Evolutionary conservation across 495 filamentous ascomycete genomes (phyloP).

Genomic region (Podospora pseudocomata): DNA sequence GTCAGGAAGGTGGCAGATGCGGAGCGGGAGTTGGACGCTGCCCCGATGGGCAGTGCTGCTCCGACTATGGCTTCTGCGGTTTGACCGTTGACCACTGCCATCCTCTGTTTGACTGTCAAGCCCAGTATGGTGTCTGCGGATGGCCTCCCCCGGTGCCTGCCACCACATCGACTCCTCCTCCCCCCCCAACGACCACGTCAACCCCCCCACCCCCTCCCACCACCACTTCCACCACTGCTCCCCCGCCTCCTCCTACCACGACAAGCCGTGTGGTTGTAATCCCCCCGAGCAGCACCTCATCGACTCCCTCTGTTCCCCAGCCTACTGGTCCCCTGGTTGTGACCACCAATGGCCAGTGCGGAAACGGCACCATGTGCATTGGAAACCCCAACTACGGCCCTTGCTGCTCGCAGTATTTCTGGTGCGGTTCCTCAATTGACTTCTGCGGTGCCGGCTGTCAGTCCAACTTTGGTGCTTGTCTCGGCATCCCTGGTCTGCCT

Average conservation of each 20-base stretch:
- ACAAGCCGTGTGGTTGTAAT: conserved; percentile 8
- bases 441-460: conserved; percentile 55
- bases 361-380: conserved; percentile 36
- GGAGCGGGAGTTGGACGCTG: conserved; percentile 25
- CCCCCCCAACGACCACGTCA: conserved; percentile 13
- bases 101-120: conserved; percentile 47
- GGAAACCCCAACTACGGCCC: conserved; percentile 27
- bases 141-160: conserved; percentile 25
- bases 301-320: conserved; percentile 3
- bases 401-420: conserved; percentile 48
- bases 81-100: conserved; percentile 47
- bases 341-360: conserved; percentile 35
- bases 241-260: neutral
- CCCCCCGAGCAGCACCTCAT: conserved; percentile 9
- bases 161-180: conserved; percentile 17
- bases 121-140: conserved; percentile 39
- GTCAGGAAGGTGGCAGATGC: conserved; percentile 24
- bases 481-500: conserved; percentile 14
- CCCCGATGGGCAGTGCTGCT: conserved; percentile 36
- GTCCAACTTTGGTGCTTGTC: conserved; percentile 38
- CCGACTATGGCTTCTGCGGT: conserved; percentile 51
- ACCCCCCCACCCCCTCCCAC: conserved; percentile 8
- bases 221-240: conserved; percentile 8
- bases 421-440: conserved; percentile 45
- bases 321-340: conserved; percentile 20